A percentile compares a stretch with the other conserved stretches of the same genome.
Conservation (phyloP, 139 green algal genomes). For the Yamagishiella unicocca region DNA sequence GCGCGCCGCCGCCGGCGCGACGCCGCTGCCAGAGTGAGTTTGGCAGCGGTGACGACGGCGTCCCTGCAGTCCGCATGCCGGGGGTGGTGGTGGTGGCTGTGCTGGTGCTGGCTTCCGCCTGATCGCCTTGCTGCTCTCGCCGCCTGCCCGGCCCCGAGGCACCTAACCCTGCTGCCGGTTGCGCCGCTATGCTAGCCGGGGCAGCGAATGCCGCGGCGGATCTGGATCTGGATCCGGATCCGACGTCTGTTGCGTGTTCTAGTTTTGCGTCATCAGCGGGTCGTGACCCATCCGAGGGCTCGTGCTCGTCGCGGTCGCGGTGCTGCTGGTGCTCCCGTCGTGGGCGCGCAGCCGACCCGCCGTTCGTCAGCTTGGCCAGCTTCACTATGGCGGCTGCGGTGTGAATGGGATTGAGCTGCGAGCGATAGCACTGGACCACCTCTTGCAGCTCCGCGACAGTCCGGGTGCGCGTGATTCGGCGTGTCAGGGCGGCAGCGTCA, state of each 20-base stretch:
- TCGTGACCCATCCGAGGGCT: no score
- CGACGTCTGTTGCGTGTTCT: background rate
- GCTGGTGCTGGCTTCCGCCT: background rate
- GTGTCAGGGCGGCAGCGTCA: conserved; percentile 6
- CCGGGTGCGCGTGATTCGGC: background rate
- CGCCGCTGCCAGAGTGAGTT: no score
- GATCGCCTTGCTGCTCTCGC: background rate
- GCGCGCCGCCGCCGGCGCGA: no score
- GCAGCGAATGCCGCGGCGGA: background rate
- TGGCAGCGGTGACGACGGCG: background rate
- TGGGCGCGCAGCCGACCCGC: background rate
- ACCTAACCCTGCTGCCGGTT: background rate
- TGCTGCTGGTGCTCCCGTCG: background rate
- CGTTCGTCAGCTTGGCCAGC: conserved; percentile 42
- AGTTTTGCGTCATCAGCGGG: no score
- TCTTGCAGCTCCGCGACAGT: conserved; percentile 34
- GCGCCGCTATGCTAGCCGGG: background rate
- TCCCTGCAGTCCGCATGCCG: background rate
- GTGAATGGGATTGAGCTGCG: conserved; percentile 56
- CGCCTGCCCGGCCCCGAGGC: background rate
- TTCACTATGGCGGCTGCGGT: conserved; percentile 49
- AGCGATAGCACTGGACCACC: conserved; percentile 11
- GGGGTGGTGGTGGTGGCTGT: no score
- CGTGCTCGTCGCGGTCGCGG: no score
- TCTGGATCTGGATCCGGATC: background rate